Percentiles rank a stretch among this genome's conserved stretches.
Conservation (phyloP, 768 basidiomycete species). For the Amanita inopinata region DNA sequence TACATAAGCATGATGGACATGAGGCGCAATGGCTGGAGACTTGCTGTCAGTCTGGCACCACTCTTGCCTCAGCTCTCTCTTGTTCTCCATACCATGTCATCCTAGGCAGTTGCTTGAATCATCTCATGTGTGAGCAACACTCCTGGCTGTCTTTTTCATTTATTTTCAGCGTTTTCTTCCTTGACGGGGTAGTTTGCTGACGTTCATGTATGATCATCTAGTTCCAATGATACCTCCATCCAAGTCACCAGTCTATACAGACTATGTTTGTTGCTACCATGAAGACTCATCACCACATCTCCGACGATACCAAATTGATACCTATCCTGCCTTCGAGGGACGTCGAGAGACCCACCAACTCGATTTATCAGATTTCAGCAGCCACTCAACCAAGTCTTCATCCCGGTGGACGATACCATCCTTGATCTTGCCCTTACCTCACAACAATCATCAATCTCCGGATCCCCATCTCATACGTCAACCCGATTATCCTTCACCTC, state of each 20-base stretch:
- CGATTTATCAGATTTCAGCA: not conserved
- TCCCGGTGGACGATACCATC: not conserved
- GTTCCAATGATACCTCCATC: not conserved
- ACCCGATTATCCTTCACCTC: conserved; percentile 16
- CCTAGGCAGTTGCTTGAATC: conserved; percentile 1
- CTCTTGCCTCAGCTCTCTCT: not conserved
- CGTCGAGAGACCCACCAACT: not conserved
- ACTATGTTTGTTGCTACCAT: not conserved
- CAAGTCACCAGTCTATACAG: not conserved
- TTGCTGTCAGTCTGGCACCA: conserved; percentile 1
- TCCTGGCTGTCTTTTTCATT: not conserved
- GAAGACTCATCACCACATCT: not conserved
- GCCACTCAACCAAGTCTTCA: not conserved
- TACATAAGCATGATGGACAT: conserved; percentile 9
- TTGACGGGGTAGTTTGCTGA: no score
- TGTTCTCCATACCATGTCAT: not conserved
- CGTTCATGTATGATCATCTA: no score
- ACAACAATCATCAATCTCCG: not conserved
- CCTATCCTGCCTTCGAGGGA: not conserved
- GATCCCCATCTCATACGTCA: not conserved
- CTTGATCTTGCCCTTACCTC: not conserved
- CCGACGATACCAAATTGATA: not conserved
- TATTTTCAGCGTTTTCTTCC: no score
- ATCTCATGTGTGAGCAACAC: not conserved
- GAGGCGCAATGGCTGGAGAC: conserved; percentile 4